Percentiles rank a stretch among this genome's conserved stretches.
These are phyloP conservation scores for Eruca vesicaria DNA, from an alignment of 441 rosid genomes.

Conservation along the genomic window DNA sequence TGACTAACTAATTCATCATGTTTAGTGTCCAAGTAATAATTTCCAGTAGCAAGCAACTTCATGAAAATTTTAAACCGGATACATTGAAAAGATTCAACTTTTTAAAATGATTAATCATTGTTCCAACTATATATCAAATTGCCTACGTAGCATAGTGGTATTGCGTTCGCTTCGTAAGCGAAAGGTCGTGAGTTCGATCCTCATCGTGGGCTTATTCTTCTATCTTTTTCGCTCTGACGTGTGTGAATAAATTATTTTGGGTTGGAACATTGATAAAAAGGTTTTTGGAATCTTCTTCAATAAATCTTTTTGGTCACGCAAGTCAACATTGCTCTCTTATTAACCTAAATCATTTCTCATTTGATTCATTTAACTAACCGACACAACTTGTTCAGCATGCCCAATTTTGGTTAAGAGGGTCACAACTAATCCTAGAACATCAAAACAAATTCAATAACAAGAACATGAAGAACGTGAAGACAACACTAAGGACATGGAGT, in stretches of 20 bases:
- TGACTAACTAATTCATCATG: not conserved
- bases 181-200: conserved; percentile 99
- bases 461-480: conserved; percentile 10
- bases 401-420: not conserved
- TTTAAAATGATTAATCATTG: too few species aligned
- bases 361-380: not conserved
- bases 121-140: not conserved
- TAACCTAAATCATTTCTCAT: not conserved
- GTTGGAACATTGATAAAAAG: not conserved
- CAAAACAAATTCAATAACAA: conserved; percentile 15
- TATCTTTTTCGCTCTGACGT: not conserved
- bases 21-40: not conserved
- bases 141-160: conserved; percentile 98
- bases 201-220: conserved; percentile 58
- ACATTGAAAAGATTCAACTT: not conserved
- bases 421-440: not conserved
- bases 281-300: too few species aligned
- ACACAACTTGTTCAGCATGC: not conserved
- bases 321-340: not conserved
- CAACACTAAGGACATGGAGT: conserved; percentile 35
- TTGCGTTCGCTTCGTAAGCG: conserved; percentile 99
- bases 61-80: not conserved
- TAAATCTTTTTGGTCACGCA: not conserved
- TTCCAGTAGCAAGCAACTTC: not conserved
- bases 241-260: not conserved